phyloP scores from a whole-genome alignment of 1,139 yeast species.

The Ogataea hybrid region DNA sequence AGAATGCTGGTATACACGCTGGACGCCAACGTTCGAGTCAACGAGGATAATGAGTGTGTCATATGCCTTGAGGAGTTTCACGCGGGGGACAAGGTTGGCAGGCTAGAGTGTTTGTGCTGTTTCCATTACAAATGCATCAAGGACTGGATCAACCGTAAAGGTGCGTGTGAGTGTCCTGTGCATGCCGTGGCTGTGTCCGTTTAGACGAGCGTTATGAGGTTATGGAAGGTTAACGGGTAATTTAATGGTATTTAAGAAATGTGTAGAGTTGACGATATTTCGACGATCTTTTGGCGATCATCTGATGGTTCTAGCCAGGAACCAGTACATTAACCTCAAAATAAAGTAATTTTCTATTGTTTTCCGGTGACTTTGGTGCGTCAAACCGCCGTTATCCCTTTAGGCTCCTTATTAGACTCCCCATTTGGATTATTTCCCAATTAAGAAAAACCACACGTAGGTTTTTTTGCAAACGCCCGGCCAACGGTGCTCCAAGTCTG shows the following conservation, averaged over 20 bases:
- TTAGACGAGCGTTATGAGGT: conserved; percentile 5
- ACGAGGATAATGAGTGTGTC: conserved; percentile 71
- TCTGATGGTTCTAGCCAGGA: neutral
- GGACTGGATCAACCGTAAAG: conserved; percentile 86
- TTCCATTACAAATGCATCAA: conserved; percentile 89
- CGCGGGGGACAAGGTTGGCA: conserved; percentile 86
- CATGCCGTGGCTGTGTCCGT: conserved; percentile 46
- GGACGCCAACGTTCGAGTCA: conserved; percentile 35
- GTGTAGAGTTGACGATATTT: neutral
- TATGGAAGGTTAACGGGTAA: neutral
- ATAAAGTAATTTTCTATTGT: neutral
- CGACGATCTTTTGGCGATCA: neutral
- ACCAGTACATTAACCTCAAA: neutral
- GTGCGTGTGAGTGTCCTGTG: conserved; percentile 84
- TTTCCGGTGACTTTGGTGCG: neutral
- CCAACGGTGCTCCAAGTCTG: neutral
- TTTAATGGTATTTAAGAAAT: neutral
- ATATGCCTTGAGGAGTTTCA: conserved; percentile 87
- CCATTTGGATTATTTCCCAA: conserved; percentile 3
- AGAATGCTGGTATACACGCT: conserved; percentile 84
- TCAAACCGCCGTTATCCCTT: neutral
- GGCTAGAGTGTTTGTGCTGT: conserved; percentile 91
- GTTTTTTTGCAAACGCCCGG: neutral
- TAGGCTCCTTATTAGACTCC: conserved; percentile 1
- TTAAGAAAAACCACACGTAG: conserved; percentile 6